Base-by-base conservation (phyloP, 768 basidiomycete genomes). In the Exidia glandulosa region DNA sequence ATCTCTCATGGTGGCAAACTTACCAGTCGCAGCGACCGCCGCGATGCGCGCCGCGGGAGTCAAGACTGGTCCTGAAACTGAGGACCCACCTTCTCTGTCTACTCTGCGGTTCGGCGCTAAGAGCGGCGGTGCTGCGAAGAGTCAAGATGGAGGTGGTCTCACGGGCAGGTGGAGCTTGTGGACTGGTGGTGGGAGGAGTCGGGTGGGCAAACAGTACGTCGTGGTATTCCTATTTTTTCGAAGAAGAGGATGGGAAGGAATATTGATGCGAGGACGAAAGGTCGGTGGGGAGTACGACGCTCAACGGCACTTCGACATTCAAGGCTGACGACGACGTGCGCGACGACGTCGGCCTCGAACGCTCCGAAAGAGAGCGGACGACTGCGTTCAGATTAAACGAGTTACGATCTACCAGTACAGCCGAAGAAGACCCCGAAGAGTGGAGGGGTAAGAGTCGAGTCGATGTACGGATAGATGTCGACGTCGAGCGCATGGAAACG, bases 1-100 rank as follows among this genome's bases (percentile, higher is more conserved):
- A 30, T 72, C 73, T 31, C 69, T 78, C 34, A 67, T 77, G 50
- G 74, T 75, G 31, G 75, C 73, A 64, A 78, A 77, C 56, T 68
- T 77, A 23, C 69, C 75, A 59, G 75, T 77, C 54, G 54, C 77
- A 50, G 72, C 74, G 32, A 70, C 73, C 1, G 71, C 70, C 7
- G 50, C 50, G 50, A 54, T 54, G 50, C 50, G 50, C 27, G 25
- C 30, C 16, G 50, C 50, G 30, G 50, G 50, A 23, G 50, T 54
- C 7, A 27, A 31, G 27, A 27, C 30, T 14, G 25, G 50, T 54
- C 16, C 50, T 27, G 30, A 54, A 23, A 25, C 25, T 12, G 25
- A 54, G 30, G 30, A 23, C 30, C n/a, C n/a, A n/a, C n/a, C n/a
- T n/a, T n/a, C n/a, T n/a, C n/a, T n/a, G 36, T 10, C 36, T 19